These are phyloP conservation scores for Haematococcus sp. DNA, from an alignment of 139 green algal genomes.

Conservation along the genomic window DNA sequence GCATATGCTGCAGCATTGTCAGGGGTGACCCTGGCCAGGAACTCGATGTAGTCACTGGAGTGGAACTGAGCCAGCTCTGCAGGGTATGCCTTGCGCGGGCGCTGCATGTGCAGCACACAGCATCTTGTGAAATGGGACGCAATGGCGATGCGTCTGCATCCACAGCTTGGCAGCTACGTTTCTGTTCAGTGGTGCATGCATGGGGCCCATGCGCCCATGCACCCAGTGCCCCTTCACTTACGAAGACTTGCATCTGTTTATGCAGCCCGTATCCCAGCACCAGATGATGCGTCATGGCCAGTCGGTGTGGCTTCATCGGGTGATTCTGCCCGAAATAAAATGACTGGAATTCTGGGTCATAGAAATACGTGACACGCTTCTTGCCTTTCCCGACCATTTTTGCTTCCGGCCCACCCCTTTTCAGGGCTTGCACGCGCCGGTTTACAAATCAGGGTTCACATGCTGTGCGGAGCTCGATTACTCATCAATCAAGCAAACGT, in stretches of 20 bases:
- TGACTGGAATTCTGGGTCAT: conserved; percentile 79
- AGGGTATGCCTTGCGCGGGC: conserved; percentile 70
- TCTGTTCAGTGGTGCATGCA: no score
- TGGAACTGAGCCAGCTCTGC: conserved; percentile 90
- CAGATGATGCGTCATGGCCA: conserved; percentile 94
- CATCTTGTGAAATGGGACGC: no score
- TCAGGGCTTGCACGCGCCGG: no score
- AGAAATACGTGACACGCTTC: conserved; percentile 80
- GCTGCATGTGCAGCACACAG: conserved; percentile 42
- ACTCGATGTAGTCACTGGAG: conserved; percentile 78
- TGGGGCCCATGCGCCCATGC: no score
- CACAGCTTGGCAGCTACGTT: no score
- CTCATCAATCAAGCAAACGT: no score
- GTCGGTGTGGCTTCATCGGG: conserved; percentile 96
- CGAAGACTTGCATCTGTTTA: conserved; percentile 86
- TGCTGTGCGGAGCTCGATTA: no score
- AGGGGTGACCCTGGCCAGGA: conserved; percentile 74
- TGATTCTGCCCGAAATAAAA: conserved; percentile 97
- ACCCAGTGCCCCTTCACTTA: conserved; percentile 38
- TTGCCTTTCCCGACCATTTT: conserved; percentile 38
- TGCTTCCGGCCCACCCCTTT: no score
- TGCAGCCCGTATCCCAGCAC: conserved; percentile 94
- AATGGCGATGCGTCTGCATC: no score
- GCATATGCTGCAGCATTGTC: conserved; percentile 43
- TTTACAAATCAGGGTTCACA: no score